Percentiles rank a stretch among this genome's conserved stretches.
phyloP scores from a whole-genome alignment of 768 basidiomycete genomes.

The Amanita rimosa region DNA sequence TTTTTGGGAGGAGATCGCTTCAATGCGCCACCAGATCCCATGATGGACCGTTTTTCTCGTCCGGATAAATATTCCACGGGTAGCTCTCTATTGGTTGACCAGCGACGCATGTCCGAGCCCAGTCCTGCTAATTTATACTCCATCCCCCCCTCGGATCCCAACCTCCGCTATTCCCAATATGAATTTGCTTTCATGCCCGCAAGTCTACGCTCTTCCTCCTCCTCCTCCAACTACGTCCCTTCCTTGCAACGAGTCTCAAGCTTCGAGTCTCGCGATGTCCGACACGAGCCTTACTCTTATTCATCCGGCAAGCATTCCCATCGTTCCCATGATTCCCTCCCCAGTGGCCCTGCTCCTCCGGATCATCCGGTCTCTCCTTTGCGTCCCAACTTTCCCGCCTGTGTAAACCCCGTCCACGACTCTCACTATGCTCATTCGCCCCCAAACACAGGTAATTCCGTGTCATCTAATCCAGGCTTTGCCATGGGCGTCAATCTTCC shows the following conservation, averaged over 20 bases:
- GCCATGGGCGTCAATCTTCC: slow-evolving; percentile 15
- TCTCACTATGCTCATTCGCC: slow-evolving; percentile 51
- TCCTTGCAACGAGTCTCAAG: slow-evolving; percentile 36
- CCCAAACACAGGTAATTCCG: slow-evolving; percentile 50
- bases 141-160: slow-evolving; percentile 18
- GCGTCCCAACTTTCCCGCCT: slow-evolving; percentile 40
- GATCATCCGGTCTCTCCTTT: slow-evolving; percentile 46
- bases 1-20: slow-evolving; percentile 30
- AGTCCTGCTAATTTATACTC: slow-evolving; percentile 28
- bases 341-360: slow-evolving; percentile 18
- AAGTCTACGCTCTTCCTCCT: slow-evolving; percentile 20
- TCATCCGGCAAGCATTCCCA: slow-evolving; percentile 22
- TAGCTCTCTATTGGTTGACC: slow-evolving; percentile 34
- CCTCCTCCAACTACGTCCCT: slow-evolving; percentile 23
- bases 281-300: slow-evolving; percentile 26
- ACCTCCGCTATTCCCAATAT: slow-evolving; percentile 29
- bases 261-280: slow-evolving; percentile 32
- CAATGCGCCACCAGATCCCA: slow-evolving; percentile 22
- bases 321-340: slow-evolving; percentile 17
- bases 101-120: slow-evolving; percentile 63
- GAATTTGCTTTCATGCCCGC: slow-evolving; percentile 26
- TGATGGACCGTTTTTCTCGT: slow-evolving; percentile 29
- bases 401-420: slow-evolving; percentile 25
- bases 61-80: slow-evolving; percentile 23
- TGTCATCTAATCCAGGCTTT: slow-evolving; percentile 31